Evolutionary conservation across 192 early-diverging fungal genomes (phyloP), one percentile per base, ranked within the genome.

Genomic region (Lunasporangiospora selenospora): DNA sequence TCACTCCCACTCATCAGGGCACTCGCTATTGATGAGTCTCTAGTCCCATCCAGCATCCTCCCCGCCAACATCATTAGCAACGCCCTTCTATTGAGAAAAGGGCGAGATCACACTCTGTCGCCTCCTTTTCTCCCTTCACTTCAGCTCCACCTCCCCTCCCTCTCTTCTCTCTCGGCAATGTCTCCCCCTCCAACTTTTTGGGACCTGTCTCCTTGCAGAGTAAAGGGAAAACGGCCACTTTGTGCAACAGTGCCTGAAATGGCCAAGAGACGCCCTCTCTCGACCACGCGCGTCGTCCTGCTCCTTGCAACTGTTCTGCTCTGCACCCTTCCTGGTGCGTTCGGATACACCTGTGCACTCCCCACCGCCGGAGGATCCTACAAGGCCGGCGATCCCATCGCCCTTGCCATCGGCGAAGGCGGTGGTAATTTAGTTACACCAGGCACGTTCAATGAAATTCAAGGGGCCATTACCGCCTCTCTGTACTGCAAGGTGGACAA

Each of bases 401-500:
- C 16, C 24, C 52, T 73, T 4, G 11, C 24, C 39, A 45, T 46
- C 48, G 15, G 40, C 10, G 48, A 58, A 0, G 53, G 62, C 32
- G 49, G 48, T 5, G 24, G 1, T 23, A 18, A 3, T 9, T 58
- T 58, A n/a, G 36, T 6, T 7, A 53, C 56, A 9, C 9, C 15
- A 1, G 46, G 58, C 13, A 57, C 58, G 19, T 16, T 33, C 10
- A 36, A n/a, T n/a, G n/a, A n/a, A n/a, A n/a, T n/a, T n/a, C n/a
- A n/a, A n/a, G n/a, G n/a, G n/a, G n/a, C 46, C 21, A 51, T 73
- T 38, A 39, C 16, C 11, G 53, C 46, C 21, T 46, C 55, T 1
- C 58, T 73, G 21, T 16, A 30, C 19, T 73, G 69, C 42, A 41
- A 51, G 49, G 2, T 7, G 3, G 69, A 61, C 16, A 27, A 29